Conservation (phyloP, 2,329 filamentous ascomycete species). For the Sporothrix globosa region DNA sequence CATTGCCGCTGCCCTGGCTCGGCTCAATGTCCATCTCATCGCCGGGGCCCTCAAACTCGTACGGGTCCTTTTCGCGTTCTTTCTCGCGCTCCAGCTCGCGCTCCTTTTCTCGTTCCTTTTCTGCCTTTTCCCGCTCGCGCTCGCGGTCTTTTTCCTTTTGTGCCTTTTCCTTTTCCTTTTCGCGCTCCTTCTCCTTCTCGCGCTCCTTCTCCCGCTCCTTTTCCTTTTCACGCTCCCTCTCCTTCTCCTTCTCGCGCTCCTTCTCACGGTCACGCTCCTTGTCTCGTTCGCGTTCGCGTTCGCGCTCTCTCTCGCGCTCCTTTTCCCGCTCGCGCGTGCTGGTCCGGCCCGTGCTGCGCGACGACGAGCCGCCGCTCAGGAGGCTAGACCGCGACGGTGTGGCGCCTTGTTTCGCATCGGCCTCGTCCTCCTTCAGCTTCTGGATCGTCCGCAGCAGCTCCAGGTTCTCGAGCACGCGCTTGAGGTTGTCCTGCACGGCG, state of each 20-base stretch:
- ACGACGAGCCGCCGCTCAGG: slow-evolving; percentile 35
- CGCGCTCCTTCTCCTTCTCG: slow-evolving; percentile 40
- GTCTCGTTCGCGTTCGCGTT: slow-evolving; percentile 18
- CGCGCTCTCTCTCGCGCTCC: slow-evolving; percentile 19
- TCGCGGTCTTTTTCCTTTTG: slow-evolving; percentile 27
- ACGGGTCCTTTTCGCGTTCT: slow-evolving; percentile 39
- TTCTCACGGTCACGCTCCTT: slow-evolving; percentile 23
- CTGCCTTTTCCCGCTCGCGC: slow-evolving; percentile 34
- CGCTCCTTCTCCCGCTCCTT: slow-evolving; percentile 39
- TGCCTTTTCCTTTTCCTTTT: slow-evolving; percentile 32
- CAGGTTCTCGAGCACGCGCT: slow-evolving; percentile 46
- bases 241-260: slow-evolving; percentile 29
- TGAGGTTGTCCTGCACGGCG: slow-evolving; percentile 43
- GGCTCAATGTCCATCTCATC: slow-evolving; percentile 51
- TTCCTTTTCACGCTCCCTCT: slow-evolving; percentile 32
- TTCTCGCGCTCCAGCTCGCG: slow-evolving; percentile 42
- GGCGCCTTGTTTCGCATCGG: slow-evolving; percentile 40
- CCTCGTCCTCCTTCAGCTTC: slow-evolving; percentile 48
- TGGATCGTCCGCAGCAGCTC: slow-evolving; percentile 48
- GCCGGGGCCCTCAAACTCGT: slow-evolving; percentile 50
- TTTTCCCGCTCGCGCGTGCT: slow-evolving; percentile 37
- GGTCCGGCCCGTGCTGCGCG: slow-evolving; percentile 36
- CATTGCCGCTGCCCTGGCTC: slow-evolving; percentile 42
- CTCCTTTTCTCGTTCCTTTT: slow-evolving; percentile 41
- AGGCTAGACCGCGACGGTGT: slow-evolving; percentile 37